Evolutionary conservation across 2,329 filamentous ascomycete species (phyloP).

Genomic region (Trichoderma koningiopsis): DNA sequence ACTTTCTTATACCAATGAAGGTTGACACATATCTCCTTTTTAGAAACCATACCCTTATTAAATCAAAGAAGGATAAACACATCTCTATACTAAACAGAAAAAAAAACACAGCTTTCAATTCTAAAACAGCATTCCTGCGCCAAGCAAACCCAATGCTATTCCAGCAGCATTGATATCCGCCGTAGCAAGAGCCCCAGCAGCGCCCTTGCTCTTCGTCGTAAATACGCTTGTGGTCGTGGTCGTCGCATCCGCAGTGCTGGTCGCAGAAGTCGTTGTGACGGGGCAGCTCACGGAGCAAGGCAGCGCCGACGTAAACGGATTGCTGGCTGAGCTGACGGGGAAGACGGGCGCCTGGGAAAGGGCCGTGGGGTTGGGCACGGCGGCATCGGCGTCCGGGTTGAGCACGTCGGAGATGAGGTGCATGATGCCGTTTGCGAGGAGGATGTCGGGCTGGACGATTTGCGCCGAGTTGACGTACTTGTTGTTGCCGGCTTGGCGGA

Average conservation of each 20-base stretch:
- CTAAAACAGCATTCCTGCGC: constrained; percentile 15
- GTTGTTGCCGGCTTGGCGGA: constrained; percentile 46
- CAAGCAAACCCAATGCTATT: constrained; percentile 9
- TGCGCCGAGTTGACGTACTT: constrained; percentile 57
- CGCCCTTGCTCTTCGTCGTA: constrained; percentile 14
- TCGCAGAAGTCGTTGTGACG: constrained; percentile 33
- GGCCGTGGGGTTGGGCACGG: constrained; percentile 42
- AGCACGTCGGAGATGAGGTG: constrained; percentile 60
- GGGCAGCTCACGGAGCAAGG: constrained; percentile 47
- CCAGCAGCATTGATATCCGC: constrained; percentile 17
- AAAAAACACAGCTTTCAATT: not conserved
- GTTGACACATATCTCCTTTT: not conserved
- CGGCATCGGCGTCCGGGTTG: constrained; percentile 44
- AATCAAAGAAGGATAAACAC: not conserved
- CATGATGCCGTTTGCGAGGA: constrained; percentile 60
- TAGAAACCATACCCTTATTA: not conserved
- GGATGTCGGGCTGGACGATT: constrained; percentile 54
- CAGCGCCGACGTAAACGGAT: constrained; percentile 46
- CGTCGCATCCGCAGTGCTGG: constrained; percentile 29
- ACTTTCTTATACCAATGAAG: not conserved
- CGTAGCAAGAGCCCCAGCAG: constrained; percentile 4
- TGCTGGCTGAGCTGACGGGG: constrained; percentile 49
- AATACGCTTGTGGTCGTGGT: constrained; percentile 24
- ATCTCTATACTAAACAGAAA: not conserved
- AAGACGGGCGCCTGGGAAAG: constrained; percentile 55